A percentile compares a stretch with the other conserved stretches of the same genome.
These are phyloP conservation scores for Rubus parviflorus DNA, from an alignment of 306 rosid genomes.

Conservation along the genomic window DNA sequence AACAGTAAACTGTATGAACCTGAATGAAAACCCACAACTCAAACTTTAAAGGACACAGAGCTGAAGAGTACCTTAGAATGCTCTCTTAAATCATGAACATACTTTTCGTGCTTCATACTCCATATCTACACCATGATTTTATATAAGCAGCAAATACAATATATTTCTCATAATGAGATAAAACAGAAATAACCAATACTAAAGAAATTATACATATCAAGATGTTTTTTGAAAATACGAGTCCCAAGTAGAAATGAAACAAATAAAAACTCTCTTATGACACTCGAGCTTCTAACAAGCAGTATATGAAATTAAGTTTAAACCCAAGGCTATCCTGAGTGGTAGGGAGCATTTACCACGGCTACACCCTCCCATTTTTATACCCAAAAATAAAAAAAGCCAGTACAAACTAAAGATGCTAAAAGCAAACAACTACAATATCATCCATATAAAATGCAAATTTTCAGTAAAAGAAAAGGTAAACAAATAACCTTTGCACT, in stretches of 20 bases:
- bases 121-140: constrained; percentile 65
- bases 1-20: neutral
- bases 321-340: neutral
- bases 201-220: neutral
- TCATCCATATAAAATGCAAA: neutral
- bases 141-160: constrained; percentile 8
- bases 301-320: neutral
- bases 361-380: neutral
- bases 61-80: constrained; percentile 69
- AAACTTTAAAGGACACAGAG: neutral
- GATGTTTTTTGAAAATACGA: neutral
- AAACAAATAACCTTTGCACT: constrained; percentile 70
- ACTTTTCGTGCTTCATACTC: constrained; percentile 86
- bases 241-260: neutral
- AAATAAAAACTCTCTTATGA: neutral
- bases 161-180: neutral
- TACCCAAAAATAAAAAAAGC: neutral
- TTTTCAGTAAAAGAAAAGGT: neutral
- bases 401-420: neutral
- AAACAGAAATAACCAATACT: too few species aligned
- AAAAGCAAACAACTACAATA: neutral
- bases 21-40: neutral
- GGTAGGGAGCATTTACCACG: neutral
- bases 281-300: neutral
- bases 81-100: constrained; percentile 81